Evolutionary conservation across 2,329 filamentous ascomycete species (phyloP).

Genomic region (Diaporthe citri): DNA sequence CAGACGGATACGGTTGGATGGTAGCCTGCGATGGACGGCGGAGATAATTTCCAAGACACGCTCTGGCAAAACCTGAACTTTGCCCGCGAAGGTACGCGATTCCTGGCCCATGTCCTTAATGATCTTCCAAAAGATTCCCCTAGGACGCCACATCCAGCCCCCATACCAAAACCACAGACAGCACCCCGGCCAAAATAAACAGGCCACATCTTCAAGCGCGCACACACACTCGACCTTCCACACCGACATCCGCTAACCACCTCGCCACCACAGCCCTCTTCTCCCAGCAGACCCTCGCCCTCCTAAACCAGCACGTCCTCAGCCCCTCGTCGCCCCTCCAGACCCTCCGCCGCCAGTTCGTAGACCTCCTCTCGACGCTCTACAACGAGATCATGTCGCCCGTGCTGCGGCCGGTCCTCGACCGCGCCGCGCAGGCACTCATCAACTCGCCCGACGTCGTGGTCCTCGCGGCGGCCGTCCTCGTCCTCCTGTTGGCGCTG

Average conservation of each 20-base stretch:
- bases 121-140: too few relatives aligned
- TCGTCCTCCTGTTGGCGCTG: constrained; percentile 70
- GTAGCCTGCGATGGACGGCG: constrained; percentile 35
- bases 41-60: constrained; percentile 30
- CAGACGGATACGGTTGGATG: background rate
- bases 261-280: constrained; percentile 47
- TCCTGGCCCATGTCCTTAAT: too few relatives aligned
- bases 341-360: constrained; percentile 52
- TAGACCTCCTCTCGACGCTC: constrained; percentile 47
- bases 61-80: constrained; percentile 37
- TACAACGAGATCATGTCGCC: constrained; percentile 53
- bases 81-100: constrained; percentile 35
- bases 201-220: background rate
- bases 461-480: constrained; percentile 61
- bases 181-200: background rate
- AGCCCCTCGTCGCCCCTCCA: constrained; percentile 60
- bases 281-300: constrained; percentile 56
- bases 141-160: background rate
- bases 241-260: background rate
- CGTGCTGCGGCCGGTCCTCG: constrained; percentile 57
- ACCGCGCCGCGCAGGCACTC: constrained; percentile 53
- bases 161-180: background rate
- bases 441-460: constrained; percentile 58
- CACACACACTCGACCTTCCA: background rate
- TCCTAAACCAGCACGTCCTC: constrained; percentile 63